phyloP scores from a whole-genome alignment of 352 stramenopile genomes.

The Phytopythium mirpurense region DNA sequence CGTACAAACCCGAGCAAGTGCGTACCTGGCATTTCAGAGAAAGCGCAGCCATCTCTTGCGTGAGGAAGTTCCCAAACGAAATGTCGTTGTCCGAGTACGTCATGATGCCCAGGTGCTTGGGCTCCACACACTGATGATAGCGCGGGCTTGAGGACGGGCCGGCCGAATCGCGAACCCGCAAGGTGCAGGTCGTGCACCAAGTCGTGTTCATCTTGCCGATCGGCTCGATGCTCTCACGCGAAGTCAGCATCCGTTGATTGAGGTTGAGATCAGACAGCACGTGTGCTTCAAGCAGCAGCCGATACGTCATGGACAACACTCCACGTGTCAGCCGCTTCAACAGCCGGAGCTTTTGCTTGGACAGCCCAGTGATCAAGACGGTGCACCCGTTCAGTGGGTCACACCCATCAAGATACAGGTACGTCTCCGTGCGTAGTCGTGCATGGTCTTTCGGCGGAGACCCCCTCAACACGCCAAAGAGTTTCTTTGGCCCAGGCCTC shows the following conservation, averaged over 20 bases:
- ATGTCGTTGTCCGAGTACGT: conserved; percentile 65
- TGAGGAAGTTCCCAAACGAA: conserved; percentile 77
- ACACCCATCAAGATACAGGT: conserved; percentile 94
- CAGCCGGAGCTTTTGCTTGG: conserved; percentile 83
- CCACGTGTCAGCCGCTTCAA: conserved; percentile 90
- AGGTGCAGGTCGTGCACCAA: conserved; percentile 72
- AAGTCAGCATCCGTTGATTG: conserved; percentile 27
- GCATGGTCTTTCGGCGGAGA: conserved; percentile 11
- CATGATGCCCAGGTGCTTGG: conserved; percentile 62
- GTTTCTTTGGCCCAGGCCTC: conserved; percentile 9
- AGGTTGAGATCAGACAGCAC: conserved; percentile 89
- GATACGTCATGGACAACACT: conserved; percentile 94
- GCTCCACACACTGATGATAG: conserved; percentile 68
- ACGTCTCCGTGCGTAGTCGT: conserved; percentile 73
- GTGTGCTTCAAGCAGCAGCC: conserved; percentile 93
- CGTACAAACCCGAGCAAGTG: background rate
- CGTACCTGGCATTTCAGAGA: conserved; percentile 74
- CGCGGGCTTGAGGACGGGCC: conserved; percentile 27
- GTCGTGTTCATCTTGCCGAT: conserved; percentile 31
- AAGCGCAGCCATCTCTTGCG: conserved; percentile 62
- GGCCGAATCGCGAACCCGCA: conserved; percentile 48
- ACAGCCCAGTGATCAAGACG: conserved; percentile 90
- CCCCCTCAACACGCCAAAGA: conserved; percentile 25
- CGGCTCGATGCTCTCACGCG: conserved; percentile 12
- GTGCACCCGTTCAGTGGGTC: conserved; percentile 93